A percentile compares a stretch with the other conserved stretches of the same genome.
Evolutionary conservation across 83 land plant species (phyloP).

Genomic region (Thuja plicata): DNA sequence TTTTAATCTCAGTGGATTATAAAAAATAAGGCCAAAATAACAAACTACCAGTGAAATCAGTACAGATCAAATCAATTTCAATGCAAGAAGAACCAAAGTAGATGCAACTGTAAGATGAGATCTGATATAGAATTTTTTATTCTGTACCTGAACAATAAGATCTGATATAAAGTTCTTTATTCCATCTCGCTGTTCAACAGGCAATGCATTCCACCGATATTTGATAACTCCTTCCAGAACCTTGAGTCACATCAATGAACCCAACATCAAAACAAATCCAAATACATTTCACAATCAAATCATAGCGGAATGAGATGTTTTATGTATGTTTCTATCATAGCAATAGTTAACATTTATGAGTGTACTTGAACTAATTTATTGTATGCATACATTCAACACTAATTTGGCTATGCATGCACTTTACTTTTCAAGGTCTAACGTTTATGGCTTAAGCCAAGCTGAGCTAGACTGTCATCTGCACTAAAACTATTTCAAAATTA

Average conservation of each 20-base stretch:
- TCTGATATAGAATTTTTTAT: neutral
- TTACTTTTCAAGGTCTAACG: neutral
- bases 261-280: neutral
- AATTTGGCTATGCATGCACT: neutral
- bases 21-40: neutral
- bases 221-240: constrained; percentile 96
- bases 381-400: neutral
- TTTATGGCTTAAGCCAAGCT: too few species aligned
- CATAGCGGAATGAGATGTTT: neutral
- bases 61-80: neutral
- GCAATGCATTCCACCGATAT: constrained; percentile 98
- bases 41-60: neutral
- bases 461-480: neutral
- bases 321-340: neutral
- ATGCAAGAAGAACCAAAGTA: constrained; percentile 4
- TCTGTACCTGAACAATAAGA: constrained; percentile 86
- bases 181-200: constrained; percentile 95
- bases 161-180: constrained; percentile 98
- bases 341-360: neutral
- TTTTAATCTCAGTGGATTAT: neutral
- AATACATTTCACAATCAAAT: neutral
- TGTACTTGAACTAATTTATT: neutral
- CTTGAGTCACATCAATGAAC: constrained; percentile 29
- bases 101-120: neutral
- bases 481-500: too few species aligned